Evolutionary conservation across 2,329 filamentous ascomycete species (phyloP), one percentile per base, ranked within the genome.

Genomic region (Lachnellula willkommii): DNA sequence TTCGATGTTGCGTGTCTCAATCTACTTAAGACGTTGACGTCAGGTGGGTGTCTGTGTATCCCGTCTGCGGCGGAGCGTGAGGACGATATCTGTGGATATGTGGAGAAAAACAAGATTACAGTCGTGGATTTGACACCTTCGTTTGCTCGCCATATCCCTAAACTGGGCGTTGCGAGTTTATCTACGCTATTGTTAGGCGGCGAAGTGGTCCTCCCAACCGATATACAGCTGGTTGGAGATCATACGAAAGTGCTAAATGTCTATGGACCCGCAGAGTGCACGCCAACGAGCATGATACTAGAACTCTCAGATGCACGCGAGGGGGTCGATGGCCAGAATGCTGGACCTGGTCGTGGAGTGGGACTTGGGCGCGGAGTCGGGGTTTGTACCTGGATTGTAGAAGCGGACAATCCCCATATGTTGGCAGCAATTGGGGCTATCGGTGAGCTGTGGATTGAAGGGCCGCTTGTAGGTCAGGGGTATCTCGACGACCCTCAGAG

Each of bases 401-500:
- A 63, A 28, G 45, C 48, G n/a, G 17, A 57, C 3, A 48, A 64
- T 39, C 49, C 48, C 4, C 39, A 63, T 26, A 17, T 17, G 4
- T 36, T 64, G 5, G 39, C 57, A 26, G 60, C 62, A 40, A 52
- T 63, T 7, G 62, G 60, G 26, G 48, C 37, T 3, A 49, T 64
- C 6, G 63, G 63, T 9, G 63, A 65, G 42, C 28, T 65, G 22
- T 32, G 64, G 2, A 49, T 65, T 8, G 62, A 63, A 58, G 80
- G 80, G 0, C 81, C 81, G 1, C 77, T 81, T 15, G 79, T 87
- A 3, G 82, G 79, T 35, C 82, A 82, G 28, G 22, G 22, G 22
- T 87, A 87, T 56, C 70, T 85, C n/a, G 77, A 78, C 50, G 79
- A 85, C 53, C 73, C 74, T 0, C 74, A 75, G 47, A 24, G 22